Evolutionary conservation across 176 grass and related monocot genomes (phyloP).

Genomic region (Luzula sylvatica): DNA sequence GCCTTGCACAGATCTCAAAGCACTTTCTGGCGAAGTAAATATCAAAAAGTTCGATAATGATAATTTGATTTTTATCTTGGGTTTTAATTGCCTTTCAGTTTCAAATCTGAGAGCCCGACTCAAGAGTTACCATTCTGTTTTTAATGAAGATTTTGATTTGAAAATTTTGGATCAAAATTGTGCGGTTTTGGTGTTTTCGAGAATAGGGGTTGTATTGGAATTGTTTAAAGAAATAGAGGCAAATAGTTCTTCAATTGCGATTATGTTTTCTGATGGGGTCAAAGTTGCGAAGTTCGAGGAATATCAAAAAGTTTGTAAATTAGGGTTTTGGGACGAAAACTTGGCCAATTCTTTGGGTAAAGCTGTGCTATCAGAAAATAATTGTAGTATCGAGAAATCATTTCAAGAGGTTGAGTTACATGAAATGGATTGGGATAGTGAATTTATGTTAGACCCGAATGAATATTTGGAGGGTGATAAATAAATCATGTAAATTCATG

Average conservation of each 20-base stretch:
- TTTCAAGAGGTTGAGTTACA: constrained; percentile 19
- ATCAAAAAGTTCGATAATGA: constrained; percentile 23
- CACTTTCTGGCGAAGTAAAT: constrained; percentile 24
- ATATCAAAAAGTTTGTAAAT: constrained; percentile 66
- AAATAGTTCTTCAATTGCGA: constrained; percentile 27
- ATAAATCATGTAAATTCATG: too few species aligned
- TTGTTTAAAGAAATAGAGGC: constrained; percentile 51
- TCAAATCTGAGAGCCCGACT: constrained; percentile 45
- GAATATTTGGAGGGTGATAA: constrained; percentile 43
- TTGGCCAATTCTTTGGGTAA: constrained; percentile 59
- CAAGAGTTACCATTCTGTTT: constrained; percentile 35
- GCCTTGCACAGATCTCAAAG: constrained; percentile 34
- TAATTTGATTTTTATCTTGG: constrained; percentile 52
- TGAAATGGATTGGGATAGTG: constrained; percentile 52
- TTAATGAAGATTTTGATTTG: constrained; percentile 60
- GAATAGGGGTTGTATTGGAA: constrained; percentile 28
- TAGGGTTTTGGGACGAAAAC: constrained; percentile 64
- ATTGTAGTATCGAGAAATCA: neutral
- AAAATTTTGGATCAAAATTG: constrained; percentile 62
- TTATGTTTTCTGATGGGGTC: constrained; percentile 58
- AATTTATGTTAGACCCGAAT: constrained; percentile 43
- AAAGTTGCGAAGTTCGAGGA: constrained; percentile 53
- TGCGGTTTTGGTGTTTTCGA: constrained; percentile 47
- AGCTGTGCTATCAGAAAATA: constrained; percentile 25
- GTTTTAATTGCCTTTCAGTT: constrained; percentile 32